Conservation (phyloP, 2,329 filamentous ascomycete species). For the Chalara sp. region DNA sequence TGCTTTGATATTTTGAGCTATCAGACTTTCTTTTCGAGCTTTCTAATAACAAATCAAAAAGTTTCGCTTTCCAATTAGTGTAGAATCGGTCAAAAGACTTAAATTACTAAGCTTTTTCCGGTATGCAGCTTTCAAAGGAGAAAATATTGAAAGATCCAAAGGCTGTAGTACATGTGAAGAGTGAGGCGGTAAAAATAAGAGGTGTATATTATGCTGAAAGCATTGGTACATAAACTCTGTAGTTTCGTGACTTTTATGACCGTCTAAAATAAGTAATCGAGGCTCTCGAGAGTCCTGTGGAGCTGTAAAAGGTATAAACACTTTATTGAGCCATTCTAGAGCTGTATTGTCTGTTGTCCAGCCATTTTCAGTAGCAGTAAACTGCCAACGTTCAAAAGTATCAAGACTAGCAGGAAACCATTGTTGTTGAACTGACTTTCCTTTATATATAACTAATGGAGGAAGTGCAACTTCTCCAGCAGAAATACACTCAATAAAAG, state of each 20-base stretch:
- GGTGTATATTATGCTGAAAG: background rate
- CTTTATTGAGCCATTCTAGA: constrained; percentile 6
- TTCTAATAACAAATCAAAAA: background rate
- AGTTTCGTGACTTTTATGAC: constrained; percentile 1
- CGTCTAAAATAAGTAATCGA: constrained; percentile 3
- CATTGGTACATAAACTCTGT: constrained; percentile 1
- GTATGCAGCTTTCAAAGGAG: background rate
- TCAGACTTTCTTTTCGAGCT: background rate
- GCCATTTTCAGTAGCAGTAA: constrained; percentile 4
- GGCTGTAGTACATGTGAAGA: background rate
- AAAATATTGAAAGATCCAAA: constrained; percentile 2
- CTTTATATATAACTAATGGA: constrained; percentile 9
- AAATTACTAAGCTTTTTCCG: background rate
- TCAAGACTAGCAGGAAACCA: constrained; percentile 2
- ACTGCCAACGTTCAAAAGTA: constrained; percentile 1
- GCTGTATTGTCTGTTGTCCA: constrained; percentile 4
- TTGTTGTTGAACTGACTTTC: constrained; percentile 6
- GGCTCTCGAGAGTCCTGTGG: background rate
- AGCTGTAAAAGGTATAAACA: background rate
- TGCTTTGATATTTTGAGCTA: background rate
- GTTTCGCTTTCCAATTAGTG: background rate
- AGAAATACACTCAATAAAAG: constrained; percentile 1
- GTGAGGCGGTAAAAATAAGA: background rate
- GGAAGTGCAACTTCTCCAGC: background rate
- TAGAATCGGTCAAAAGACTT: constrained; percentile 1